Evolutionary conservation across 495 filamentous ascomycete genomes (phyloP).

Genomic region (Xylaria castorea): DNA sequence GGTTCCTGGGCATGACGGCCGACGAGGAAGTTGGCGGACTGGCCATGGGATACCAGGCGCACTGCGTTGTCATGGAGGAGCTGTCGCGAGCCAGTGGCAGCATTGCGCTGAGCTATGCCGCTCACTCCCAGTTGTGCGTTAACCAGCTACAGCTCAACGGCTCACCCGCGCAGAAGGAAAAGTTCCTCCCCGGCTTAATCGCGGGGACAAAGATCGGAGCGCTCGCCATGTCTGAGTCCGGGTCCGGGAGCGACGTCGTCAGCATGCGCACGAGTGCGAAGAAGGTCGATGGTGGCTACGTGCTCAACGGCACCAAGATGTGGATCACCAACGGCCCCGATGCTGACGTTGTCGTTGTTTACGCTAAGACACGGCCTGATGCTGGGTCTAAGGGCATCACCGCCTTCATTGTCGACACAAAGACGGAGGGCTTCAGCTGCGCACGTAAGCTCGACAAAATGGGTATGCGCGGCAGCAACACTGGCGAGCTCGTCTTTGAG

Average conservation of each 20-base stretch:
- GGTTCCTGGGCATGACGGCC: constrained; percentile 90
- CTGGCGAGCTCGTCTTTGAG: constrained; percentile 92
- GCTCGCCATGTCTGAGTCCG: constrained; percentile 93
- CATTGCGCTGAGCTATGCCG: constrained; percentile 90
- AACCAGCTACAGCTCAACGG: constrained; percentile 96
- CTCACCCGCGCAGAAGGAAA: constrained; percentile 74
- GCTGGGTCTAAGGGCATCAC: constrained; percentile 90
- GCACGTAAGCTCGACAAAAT: constrained; percentile 96
- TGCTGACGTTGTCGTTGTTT: constrained; percentile 86
- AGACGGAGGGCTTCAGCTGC: constrained; percentile 78
- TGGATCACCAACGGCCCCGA: constrained; percentile 99
- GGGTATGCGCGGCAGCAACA: constrained; percentile 97
- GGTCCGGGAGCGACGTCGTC: constrained; percentile 91
- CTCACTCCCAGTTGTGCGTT: constrained; percentile 95
- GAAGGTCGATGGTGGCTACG: constrained; percentile 81
- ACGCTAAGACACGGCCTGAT: constrained; percentile 89
- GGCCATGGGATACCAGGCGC: constrained; percentile 94
- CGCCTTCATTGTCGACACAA: constrained; percentile 85
- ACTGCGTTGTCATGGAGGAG: constrained; percentile 97
- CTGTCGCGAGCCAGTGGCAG: constrained; percentile 70
- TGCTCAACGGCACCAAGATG: constrained; percentile 95
- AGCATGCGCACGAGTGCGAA: constrained; percentile 90
- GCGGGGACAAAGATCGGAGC: constrained; percentile 85
- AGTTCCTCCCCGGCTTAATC: constrained; percentile 82
- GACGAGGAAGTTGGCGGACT: constrained; percentile 93